Evolutionary conservation across 2,329 filamentous ascomycete genomes (phyloP), one percentile per base, ranked within the genome.

Genomic region (Arthrobotrys iridis): DNA sequence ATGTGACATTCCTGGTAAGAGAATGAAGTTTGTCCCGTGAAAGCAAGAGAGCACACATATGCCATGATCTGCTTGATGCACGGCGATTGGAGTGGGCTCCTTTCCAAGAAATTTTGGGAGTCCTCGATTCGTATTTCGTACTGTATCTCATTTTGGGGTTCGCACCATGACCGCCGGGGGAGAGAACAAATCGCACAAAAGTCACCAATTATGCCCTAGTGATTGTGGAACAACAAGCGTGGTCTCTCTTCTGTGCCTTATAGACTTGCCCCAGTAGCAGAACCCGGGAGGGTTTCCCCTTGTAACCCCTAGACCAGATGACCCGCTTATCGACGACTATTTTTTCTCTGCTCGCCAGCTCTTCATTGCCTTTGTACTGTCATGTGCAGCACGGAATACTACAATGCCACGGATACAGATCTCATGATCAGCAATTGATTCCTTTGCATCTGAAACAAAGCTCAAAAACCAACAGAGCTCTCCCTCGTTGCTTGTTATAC

Each of bases 361-460:
- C 78, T 89, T 90, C 30, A 88, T 86, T 5, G 87, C 85, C 82
- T 90, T 93, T 1, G 89, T 86, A 13, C 90, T 90, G 77, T 93
- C 90, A 80, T 93, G 91, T 0, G 89, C 89, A 72, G 87, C 88
- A 48, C 90, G 86, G 80, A 94, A 94, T 77, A 94, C 84, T 85
- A 79, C 15, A 41, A 75, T 63, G 63, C 64, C 63, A 68, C 46
- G 60, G 60, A 60, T 24, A 26, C 55, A 52, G 71, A 33, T 40
- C 59, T 64, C 30, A 65, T 41, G 71, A 68, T 68, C 71, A 64
- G 63, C 63, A 57, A 43, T 48, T 8, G 7, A 48, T 48, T 45
- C 41, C 10, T 33, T 46, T 26, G n/a, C 30, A 18, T 55, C 3
- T 24, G 50, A 37, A 55, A 55, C 50, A 55, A 52, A 43, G 6